Conservation (phyloP, 257 asterid species). For the Przewalskia tangutica region DNA sequence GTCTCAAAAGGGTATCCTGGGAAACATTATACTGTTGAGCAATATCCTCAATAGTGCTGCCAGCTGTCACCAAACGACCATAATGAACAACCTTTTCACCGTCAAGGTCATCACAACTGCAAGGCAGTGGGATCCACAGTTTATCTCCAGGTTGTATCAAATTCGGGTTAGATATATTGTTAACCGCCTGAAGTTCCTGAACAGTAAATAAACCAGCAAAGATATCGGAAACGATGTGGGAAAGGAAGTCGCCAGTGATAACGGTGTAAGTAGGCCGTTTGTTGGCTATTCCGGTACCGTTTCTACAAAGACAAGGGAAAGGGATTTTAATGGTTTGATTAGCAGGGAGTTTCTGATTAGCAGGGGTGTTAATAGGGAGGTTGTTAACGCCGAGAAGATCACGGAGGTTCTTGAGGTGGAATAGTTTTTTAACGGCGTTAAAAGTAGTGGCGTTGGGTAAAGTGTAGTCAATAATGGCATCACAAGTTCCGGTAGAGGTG, state of each 20-base stretch:
- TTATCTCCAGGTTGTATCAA: constrained; percentile 32
- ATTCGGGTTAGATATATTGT: constrained; percentile 25
- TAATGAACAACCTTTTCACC: constrained; percentile 67
- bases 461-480: constrained; percentile 45
- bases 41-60: constrained; percentile 44
- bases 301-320: constrained; percentile 55
- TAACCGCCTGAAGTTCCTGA: constrained; percentile 46
- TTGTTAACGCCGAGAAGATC: constrained; percentile 64
- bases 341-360: constrained; percentile 18
- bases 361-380: constrained; percentile 30
- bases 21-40: constrained; percentile 43
- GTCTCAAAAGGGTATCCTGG: constrained; percentile 31
- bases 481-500: constrained; percentile 33
- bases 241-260: constrained; percentile 35
- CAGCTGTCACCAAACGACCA: constrained; percentile 46
- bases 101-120: constrained; percentile 70
- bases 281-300: constrained; percentile 54
- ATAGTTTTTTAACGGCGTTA: constrained; percentile 32
- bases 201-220: constrained; percentile 36
- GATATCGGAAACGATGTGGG: constrained; percentile 54
- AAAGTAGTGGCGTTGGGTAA: constrained; percentile 63
- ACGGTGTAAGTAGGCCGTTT: constrained; percentile 52
- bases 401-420: constrained; percentile 37
- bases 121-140: constrained; percentile 72
- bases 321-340: constrained; percentile 37